phyloP scores from a whole-genome alignment of 2,329 filamentous ascomycete genomes.

The Apiospora malaysiana region DNA sequence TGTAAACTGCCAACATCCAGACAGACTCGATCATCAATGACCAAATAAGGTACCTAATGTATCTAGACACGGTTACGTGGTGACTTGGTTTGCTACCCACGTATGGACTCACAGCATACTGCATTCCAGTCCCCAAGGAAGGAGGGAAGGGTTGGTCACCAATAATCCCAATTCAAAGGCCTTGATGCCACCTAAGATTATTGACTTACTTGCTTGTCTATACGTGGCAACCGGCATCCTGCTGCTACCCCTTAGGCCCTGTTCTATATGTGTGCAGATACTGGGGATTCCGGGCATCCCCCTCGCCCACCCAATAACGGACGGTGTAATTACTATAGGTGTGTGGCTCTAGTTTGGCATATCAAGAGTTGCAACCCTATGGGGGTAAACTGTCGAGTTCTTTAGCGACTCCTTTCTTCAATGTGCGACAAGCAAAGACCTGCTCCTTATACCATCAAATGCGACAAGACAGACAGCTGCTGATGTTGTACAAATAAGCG shows the following conservation, averaged over 20 bases:
- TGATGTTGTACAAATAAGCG: slow-evolving; percentile 6
- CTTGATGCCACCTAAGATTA: background rate
- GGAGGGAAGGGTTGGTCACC: background rate
- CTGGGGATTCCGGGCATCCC: background rate
- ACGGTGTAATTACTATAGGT: background rate
- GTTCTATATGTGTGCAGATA: background rate
- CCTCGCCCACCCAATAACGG: background rate
- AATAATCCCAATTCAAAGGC: background rate
- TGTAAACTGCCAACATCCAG: background rate
- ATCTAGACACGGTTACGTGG: background rate
- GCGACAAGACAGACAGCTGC: background rate
- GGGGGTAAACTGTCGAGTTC: no score
- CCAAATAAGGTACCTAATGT: no score
- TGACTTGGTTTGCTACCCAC: background rate
- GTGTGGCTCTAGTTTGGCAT: background rate
- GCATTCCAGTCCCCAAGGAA: background rate
- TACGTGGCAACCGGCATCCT: background rate
- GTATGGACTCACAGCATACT: background rate
- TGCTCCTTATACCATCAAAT: background rate
- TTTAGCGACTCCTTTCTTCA: background rate
- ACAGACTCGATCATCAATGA: background rate
- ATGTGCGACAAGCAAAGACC: background rate
- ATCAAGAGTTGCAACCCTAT: no score
- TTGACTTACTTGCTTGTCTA: background rate
- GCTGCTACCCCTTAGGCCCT: background rate